Base-by-base conservation (phyloP, 2,329 filamentous ascomycete genomes). In the Venturia nashicola region DNA sequence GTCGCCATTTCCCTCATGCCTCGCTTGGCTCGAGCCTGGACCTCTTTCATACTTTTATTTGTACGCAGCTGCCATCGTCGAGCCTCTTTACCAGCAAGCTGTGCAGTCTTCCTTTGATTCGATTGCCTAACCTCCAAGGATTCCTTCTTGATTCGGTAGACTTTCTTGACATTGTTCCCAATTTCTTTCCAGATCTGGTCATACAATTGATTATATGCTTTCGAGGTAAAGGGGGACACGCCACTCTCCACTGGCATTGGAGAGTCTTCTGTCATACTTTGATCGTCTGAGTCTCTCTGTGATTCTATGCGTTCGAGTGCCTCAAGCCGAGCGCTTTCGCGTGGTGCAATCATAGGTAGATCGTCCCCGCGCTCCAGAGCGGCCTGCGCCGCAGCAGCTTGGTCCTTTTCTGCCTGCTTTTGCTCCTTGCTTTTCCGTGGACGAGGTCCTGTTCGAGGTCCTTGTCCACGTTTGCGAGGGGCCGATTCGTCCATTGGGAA, bases 1-100 rank as follows among this genome's bases (percentile, higher is more conserved):
- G 90, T 86, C 84, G 97, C 94, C 94, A 99, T 99, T 77, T 99
- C 94, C 73, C 94, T 86, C 94, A 99, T 99, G 65, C 93, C 93
- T 69, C 94, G 89, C 81, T 99, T 99, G 65, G 94, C 94, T 59
- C 94, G 86, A 51, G 94, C 94, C 74, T 97, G 94, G 4, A 96
- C 89, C 75, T 99, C 94, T 76, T 99, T 99, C 74, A 90, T 94
- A 72, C 92, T 95, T 82, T 99, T 97, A 80, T 99, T 99, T 63
- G 94, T 99, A 51, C 91, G 89, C 66, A 95, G 84, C 75, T 99
- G 95, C 94, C 94, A 99, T 71, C 95, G 84, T 72, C 95, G 91
- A 63, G 94, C 93, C 77, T 99, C 94, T 74, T 99, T 99, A 66
- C 93, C 95, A 8, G 94, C 94, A 48, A 99, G 80, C 70, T 97